Conservation (phyloP, 768 basidiomycete genomes). For the Termitomyces bulborhizus region DNA sequence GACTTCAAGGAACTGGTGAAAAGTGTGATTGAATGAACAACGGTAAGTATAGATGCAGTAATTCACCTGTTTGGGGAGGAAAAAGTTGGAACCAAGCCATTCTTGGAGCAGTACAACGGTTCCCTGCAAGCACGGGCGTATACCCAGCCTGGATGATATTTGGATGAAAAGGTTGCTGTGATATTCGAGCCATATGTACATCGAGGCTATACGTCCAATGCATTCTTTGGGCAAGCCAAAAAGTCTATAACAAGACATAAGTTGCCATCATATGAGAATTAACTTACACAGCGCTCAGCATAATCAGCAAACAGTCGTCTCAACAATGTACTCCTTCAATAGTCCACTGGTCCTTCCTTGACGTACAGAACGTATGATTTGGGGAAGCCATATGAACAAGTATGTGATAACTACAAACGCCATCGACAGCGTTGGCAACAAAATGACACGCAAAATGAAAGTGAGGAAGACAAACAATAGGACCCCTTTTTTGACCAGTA, state of each 20-base stretch:
- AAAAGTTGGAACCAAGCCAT: too few species aligned
- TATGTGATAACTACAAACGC: too few species aligned
- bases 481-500: constrained; percentile 39
- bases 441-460: too few species aligned
- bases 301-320: constrained; percentile 67
- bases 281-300: constrained; percentile 27
- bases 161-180: neutral
- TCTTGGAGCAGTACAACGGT: neutral
- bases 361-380: constrained; percentile 51
- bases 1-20: constrained; percentile 45
- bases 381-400: too few species aligned
- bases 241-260: constrained; percentile 48
- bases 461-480: too few species aligned
- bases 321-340: constrained; percentile 64
- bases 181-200: constrained; percentile 48
- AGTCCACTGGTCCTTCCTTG: constrained; percentile 69
- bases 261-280: neutral
- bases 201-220: constrained; percentile 73
- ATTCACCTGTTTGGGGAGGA: too few species aligned
- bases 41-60: too few species aligned
- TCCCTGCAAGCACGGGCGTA: constrained; percentile 52
- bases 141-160: constrained; percentile 38
- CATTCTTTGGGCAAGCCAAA: constrained; percentile 77
- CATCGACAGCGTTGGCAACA: too few species aligned
- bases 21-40: constrained; percentile 19